A percentile compares a stretch with the other conserved stretches of the same genome.
phyloP scores from a whole-genome alignment of 208 protist species.

The Leishmania braziliensis region DNA sequence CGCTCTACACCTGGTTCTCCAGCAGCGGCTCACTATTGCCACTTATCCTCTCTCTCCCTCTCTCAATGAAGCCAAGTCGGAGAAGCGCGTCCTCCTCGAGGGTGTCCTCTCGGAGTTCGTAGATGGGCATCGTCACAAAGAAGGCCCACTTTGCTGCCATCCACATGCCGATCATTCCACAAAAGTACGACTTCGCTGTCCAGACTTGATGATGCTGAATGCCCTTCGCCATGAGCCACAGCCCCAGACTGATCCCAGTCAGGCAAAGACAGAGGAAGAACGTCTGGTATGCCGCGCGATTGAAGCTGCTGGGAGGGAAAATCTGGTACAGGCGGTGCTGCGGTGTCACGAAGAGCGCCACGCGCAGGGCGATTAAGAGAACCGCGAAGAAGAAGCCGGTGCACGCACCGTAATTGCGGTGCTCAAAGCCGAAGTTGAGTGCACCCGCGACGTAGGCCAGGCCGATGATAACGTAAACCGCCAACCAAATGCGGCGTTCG shows the following conservation, averaged over 20 bases:
- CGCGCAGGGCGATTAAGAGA: slow-evolving; percentile 50
- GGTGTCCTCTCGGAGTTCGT: slow-evolving; percentile 42
- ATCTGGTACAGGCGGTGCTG: slow-evolving; percentile 43
- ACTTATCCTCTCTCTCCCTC: not conserved
- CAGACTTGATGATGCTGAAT: slow-evolving; percentile 55
- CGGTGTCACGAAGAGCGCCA: slow-evolving; percentile 31
- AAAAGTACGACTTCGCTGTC: slow-evolving; percentile 71
- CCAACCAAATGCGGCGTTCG: slow-evolving; percentile 16
- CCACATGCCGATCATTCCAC: slow-evolving; percentile 64
- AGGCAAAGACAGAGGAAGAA: slow-evolving; percentile 42
- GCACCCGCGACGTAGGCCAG: slow-evolving; percentile 49
- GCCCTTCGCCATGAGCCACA: slow-evolving; percentile 64
- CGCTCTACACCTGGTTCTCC: slow-evolving; percentile 1
- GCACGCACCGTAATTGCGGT: slow-evolving; percentile 70
- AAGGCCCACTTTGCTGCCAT: slow-evolving; percentile 76
- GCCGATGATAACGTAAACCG: slow-evolving; percentile 51
- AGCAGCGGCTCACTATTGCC: not conserved
- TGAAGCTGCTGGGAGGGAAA: slow-evolving; percentile 48
- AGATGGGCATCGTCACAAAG: slow-evolving; percentile 56
- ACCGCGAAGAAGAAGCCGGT: slow-evolving; percentile 54
- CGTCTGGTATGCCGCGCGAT: slow-evolving; percentile 42
- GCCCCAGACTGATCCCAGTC: slow-evolving; percentile 40
- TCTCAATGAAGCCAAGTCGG: slow-evolving; percentile 13
- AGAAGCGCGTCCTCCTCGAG: slow-evolving; percentile 42
- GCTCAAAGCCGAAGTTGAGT: slow-evolving; percentile 48